These are phyloP conservation scores for Phytophthora vignae DNA, from an alignment of 352 stramenopile genomes.

Conservation along the genomic window DNA sequence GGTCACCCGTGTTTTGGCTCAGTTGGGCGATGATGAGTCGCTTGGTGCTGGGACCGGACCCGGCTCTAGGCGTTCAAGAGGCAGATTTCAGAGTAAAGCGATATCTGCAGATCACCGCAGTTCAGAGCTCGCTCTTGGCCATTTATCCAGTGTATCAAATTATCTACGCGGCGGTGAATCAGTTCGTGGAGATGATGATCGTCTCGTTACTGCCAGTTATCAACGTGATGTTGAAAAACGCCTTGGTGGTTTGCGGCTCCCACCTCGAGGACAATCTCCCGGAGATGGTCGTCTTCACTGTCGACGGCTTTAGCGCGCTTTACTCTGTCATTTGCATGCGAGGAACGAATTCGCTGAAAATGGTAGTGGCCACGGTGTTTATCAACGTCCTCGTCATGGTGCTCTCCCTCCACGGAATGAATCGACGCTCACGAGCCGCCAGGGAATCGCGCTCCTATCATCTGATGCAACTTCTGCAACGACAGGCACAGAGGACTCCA, in stretches of 20 bases:
- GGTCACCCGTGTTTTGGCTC: slow-evolving; percentile 22
- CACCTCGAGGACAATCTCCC: slow-evolving; percentile 35
- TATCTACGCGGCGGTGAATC: slow-evolving; percentile 2
- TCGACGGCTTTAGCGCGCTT: slow-evolving; percentile 43
- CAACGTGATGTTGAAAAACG: slow-evolving; percentile 42
- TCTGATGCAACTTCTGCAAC: slow-evolving; percentile 7
- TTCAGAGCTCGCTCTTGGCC: slow-evolving; percentile 29
- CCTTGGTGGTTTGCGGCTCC: slow-evolving; percentile 29
- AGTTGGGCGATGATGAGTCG: slow-evolving; percentile 8
- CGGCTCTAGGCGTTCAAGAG: slow-evolving; percentile 2
- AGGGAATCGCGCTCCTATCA: slow-evolving; percentile 2
- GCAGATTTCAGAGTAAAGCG: neutral
- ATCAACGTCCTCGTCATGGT: slow-evolving; percentile 15
- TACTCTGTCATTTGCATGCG: slow-evolving; percentile 37
- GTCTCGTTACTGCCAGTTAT: slow-evolving; percentile 30
- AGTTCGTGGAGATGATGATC: neutral
- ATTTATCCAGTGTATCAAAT: slow-evolving; percentile 39
- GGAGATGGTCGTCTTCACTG: slow-evolving; percentile 32
- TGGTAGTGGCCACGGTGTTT: slow-evolving; percentile 17
- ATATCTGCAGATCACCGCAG: slow-evolving; percentile 18
- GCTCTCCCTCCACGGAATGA: slow-evolving; percentile 17
- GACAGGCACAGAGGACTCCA: slow-evolving; percentile 7
- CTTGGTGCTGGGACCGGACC: slow-evolving; percentile 3
- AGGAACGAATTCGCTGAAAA: slow-evolving; percentile 24
- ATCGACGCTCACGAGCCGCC: slow-evolving; percentile 12